Conservation (phyloP, 1,284 basidiomycete species). For the Vanrija sp. region DNA sequence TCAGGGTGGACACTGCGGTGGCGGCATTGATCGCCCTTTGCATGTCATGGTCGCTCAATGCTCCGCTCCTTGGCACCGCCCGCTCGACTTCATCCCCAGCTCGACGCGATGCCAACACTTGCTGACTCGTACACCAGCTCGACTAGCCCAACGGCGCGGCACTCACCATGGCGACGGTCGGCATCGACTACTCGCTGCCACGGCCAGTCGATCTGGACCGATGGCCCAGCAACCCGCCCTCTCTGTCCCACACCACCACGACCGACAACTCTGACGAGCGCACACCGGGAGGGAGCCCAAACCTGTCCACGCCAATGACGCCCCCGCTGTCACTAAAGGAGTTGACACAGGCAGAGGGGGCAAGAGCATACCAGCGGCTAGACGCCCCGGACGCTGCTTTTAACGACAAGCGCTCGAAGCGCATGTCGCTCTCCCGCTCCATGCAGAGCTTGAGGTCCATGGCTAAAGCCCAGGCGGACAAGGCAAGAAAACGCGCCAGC, state of each 20-base stretch:
- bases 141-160: not conserved
- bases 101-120: too few relatives aligned
- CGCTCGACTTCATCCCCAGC: too few relatives aligned
- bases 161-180: not conserved
- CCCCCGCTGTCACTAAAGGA: too few relatives aligned
- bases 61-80: too few relatives aligned
- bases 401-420: not conserved
- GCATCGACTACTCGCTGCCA: not conserved
- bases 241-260: constrained; percentile 5
- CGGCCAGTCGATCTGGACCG: not conserved
- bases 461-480: not conserved
- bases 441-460: constrained; percentile 8
- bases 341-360: too few relatives aligned
- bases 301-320: too few relatives aligned
- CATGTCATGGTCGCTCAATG: too few relatives aligned
- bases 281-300: not conserved
- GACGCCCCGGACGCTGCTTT: too few relatives aligned
- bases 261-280: constrained; percentile 9
- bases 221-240: not conserved
- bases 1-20: too few relatives aligned
- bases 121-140: not conserved
- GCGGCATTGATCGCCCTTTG: too few relatives aligned
- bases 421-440: constrained; percentile 9
- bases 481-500: constrained; percentile 2
- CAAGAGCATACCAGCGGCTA: too few relatives aligned